A percentile compares a stretch with the other conserved stretches of the same genome.
These are phyloP conservation scores for Yarrowia sp. DNA, from an alignment of 805 yeast genomes.

Conservation along the genomic window DNA sequence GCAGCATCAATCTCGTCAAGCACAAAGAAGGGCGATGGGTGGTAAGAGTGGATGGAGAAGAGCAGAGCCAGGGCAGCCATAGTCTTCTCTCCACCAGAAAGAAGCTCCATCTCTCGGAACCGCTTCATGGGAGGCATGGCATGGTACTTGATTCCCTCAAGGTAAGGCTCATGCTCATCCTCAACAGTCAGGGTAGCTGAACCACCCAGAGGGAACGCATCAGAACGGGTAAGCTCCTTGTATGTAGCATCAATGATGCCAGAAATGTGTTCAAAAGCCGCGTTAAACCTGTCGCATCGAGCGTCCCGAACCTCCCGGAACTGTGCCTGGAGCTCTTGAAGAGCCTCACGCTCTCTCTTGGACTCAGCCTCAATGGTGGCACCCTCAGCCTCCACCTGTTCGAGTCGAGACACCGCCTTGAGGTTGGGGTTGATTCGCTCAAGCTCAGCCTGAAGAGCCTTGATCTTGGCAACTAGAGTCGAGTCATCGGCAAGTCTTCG, in stretches of 20 bases:
- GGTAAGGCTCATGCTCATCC: conserved; percentile 85
- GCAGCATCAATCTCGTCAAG: conserved; percentile 99
- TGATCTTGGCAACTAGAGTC: conserved; percentile 31
- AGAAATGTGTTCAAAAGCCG: conserved; percentile 75
- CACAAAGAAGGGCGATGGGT: conserved; percentile 93
- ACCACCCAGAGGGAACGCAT: conserved; percentile 78
- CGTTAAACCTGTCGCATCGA: conserved; percentile 62
- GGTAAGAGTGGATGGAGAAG: conserved; percentile 85
- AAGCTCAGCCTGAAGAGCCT: conserved; percentile 33
- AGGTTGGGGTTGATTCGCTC: conserved; percentile 68
- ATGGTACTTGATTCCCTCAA: conserved; percentile 78
- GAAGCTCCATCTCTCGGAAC: conserved; percentile 84
- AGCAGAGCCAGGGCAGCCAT: conserved; percentile 91
- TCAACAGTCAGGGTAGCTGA: conserved; percentile 86
- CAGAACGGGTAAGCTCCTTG: conserved; percentile 75
- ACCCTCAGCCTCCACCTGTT: conserved; percentile 60
- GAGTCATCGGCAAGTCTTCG: background rate
- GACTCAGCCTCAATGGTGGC: conserved; percentile 64
- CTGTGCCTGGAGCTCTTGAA: conserved; percentile 37
- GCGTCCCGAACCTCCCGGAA: conserved; percentile 58
- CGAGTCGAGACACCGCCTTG: conserved; percentile 72
- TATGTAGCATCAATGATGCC: conserved; percentile 69
- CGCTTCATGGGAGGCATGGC: conserved; percentile 97
- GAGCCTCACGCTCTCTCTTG: conserved; percentile 53
- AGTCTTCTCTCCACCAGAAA: conserved; percentile 96